Evolutionary conservation across 2,329 filamentous ascomycete species (phyloP).

Genomic region (Pestalotiopsis sp.): DNA sequence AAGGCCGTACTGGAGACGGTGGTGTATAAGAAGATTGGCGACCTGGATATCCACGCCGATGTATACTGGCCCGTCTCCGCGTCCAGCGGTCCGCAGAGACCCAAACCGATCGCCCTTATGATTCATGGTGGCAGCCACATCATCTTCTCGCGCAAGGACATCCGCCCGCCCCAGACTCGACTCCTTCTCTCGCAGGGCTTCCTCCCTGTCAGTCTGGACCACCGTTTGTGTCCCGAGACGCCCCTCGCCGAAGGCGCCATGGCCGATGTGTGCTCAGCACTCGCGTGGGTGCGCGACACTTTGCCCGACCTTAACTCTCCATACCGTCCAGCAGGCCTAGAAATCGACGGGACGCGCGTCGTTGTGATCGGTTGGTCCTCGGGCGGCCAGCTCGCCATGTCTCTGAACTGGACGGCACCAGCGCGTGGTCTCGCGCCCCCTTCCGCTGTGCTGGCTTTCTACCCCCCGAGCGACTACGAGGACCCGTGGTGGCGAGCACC

Average conservation of each 20-base stretch:
- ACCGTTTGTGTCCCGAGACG: constrained; percentile 52
- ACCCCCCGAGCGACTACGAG: constrained; percentile 35
- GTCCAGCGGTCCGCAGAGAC: not conserved
- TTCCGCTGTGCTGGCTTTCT: constrained; percentile 46
- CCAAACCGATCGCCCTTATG: constrained; percentile 35
- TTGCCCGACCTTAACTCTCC: constrained; percentile 29
- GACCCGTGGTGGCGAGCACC: constrained; percentile 18
- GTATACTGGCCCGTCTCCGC: constrained; percentile 31
- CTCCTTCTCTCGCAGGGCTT: constrained; percentile 41
- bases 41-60: constrained; percentile 30
- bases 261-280: constrained; percentile 44
- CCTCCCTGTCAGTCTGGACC: constrained; percentile 51
- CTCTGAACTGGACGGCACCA: constrained; percentile 39
- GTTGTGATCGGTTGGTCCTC: constrained; percentile 51
- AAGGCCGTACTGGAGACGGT: constrained; percentile 17
- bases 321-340: constrained; percentile 15
- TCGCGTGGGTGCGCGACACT: constrained; percentile 38
- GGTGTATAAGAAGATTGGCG: constrained; percentile 22
- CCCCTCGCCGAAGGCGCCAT: constrained; percentile 48
- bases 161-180: constrained; percentile 38
- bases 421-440: constrained; percentile 36
- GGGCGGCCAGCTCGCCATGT: constrained; percentile 49
- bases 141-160: constrained; percentile 38
- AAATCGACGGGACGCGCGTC: constrained; percentile 31
- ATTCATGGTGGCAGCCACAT: constrained; percentile 48